Evolutionary conservation across 306 rosid species (phyloP).

Genomic region (Lathyrus oleraceus): DNA sequence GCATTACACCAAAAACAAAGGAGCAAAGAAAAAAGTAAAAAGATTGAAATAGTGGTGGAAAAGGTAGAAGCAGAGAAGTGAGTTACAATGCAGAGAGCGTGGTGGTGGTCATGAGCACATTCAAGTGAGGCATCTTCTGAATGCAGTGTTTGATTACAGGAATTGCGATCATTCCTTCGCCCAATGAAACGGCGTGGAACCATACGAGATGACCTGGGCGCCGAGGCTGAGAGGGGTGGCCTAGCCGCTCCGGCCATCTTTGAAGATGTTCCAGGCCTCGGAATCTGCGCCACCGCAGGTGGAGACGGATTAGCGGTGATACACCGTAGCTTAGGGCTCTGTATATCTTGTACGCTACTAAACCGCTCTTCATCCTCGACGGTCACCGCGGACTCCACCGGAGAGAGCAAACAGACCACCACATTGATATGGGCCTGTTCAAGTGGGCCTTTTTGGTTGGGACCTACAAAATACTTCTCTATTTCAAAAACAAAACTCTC

Average conservation of each 20-base stretch:
- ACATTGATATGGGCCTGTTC: not conserved
- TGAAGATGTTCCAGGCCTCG: constrained; percentile 64
- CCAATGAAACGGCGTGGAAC: constrained; percentile 95
- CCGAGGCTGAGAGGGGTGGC: constrained; percentile 65
- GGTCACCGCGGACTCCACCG: constrained; percentile 33
- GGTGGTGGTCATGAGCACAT: constrained; percentile 70
- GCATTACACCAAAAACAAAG: constrained; percentile 35
- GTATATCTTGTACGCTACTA: constrained; percentile 59
- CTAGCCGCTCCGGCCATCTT: constrained; percentile 87
- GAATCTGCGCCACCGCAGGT: constrained; percentile 63
- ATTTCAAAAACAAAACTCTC: too few species aligned
- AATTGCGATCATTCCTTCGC: constrained; percentile 90
- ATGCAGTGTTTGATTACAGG: constrained; percentile 78
- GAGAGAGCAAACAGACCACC: not conserved
- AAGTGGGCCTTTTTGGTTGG: not conserved
- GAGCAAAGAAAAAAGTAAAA: not conserved
- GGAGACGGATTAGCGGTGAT: constrained; percentile 65
- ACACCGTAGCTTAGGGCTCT: constrained; percentile 63
- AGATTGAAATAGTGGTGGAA: not conserved
- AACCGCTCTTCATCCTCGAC: constrained; percentile 55
- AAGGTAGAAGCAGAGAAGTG: not conserved
- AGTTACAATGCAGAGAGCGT: constrained; percentile 84
- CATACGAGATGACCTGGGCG: constrained; percentile 73
- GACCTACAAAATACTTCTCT: not conserved
- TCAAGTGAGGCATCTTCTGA: constrained; percentile 62